Conservation (phyloP, 768 basidiomycete genomes). For the Omphalotus guepiniiformis region DNA sequence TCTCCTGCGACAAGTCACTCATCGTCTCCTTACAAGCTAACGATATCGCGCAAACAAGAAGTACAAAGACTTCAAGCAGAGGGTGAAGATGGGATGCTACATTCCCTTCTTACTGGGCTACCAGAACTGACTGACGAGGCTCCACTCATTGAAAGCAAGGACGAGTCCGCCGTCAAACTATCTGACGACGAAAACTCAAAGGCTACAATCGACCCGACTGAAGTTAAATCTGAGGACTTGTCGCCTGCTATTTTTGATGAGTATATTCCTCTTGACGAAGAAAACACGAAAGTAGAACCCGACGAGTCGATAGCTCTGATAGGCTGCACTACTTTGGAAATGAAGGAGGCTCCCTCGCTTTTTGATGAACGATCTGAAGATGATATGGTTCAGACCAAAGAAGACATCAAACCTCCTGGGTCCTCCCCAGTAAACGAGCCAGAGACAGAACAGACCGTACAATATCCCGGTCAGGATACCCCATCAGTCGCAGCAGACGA, state of each 20-base stretch:
- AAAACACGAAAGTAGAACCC: neutral
- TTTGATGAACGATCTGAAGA: too few relatives aligned
- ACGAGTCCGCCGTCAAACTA: neutral
- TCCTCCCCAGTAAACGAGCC: too few relatives aligned
- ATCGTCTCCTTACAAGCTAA: conserved; percentile 56
- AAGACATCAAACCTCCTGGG: too few relatives aligned
- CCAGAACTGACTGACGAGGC: conserved; percentile 52
- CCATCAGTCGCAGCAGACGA: too few relatives aligned
- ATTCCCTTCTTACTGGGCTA: conserved; percentile 64
- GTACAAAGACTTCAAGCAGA: conserved; percentile 57
- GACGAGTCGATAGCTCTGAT: neutral
- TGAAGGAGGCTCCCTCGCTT: too few relatives aligned
- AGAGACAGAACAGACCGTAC: too few relatives aligned
- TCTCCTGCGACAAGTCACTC: neutral
- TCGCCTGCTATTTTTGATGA: too few relatives aligned
- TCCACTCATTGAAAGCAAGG: neutral
- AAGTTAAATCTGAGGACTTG: neutral
- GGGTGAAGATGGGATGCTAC: conserved; percentile 80
- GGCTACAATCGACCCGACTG: neutral
- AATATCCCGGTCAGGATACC: too few relatives aligned
- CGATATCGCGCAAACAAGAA: conserved; percentile 68
- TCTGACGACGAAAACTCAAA: neutral
- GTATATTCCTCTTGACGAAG: neutral
- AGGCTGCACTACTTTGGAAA: too few relatives aligned
- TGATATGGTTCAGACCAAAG: too few relatives aligned